Base-by-base conservation (phyloP, 805 yeast genomes). In the Schwanniomyces occidentalis region DNA sequence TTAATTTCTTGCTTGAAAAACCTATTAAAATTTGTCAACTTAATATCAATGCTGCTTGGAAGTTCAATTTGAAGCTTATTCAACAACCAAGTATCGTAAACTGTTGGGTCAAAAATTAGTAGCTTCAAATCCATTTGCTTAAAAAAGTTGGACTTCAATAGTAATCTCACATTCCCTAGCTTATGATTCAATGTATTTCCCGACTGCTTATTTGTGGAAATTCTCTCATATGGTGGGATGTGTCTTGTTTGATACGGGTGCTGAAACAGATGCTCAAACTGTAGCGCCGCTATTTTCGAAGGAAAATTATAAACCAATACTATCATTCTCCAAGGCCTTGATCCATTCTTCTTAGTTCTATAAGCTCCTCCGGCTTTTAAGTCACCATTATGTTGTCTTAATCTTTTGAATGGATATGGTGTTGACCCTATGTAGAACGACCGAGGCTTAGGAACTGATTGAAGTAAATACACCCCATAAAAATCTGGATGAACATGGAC, bases 241-340 rank as follows among this genome's bases (percentile, higher is more conserved):
- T 78, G 86, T 24, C 88, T 63, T 0, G 95, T 81, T 33, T 65
- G 69, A 42, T 80, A 68, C 1, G 81, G 65, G 54, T 85, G 93
- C 46, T 86, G 95, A 77, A 85, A 82, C 1, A 95, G 90, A 57
- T 84, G 89, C 49, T 87, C 95, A 56, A 86, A 86, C 55, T 59
- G 90, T 33, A 87, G 58, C 0, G 95, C 95, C 3, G 81, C 58
- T 3, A 80, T 66, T 41, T 76, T 78, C 5, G 79, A 76, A 0
- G 87, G 87, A 51, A 87, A 86, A 2, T 90, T 89, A 48, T 82
- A 66, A 0, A 87, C 83, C 2, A 80, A 47, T 35, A 76, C 41
- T 0, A 71, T 54, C 81, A 82, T 78, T 38, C 70, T 75, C 95
- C 95, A 86, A 0, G 95, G 95, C 34, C 91, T 57, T 21, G 65